Evolutionary conservation across 768 basidiomycete species (phyloP).

Genomic region (Serpula lacrymans): DNA sequence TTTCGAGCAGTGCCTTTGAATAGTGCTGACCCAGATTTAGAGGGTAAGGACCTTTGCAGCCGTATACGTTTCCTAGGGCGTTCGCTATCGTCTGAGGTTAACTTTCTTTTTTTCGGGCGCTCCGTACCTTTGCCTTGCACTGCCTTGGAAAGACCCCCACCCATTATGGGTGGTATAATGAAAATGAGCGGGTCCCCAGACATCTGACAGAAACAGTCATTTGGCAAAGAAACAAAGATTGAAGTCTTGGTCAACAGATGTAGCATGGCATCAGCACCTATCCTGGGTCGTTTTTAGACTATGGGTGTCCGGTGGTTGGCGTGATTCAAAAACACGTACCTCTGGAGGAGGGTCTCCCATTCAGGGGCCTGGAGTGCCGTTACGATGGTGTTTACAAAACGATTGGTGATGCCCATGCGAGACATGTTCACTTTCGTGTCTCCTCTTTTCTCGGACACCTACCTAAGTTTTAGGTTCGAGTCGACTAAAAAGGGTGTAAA

Average conservation of each 20-base stretch:
- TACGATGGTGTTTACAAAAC: constrained; percentile 72
- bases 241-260: constrained; percentile 75
- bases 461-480: not conserved
- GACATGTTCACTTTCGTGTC: constrained; percentile 36
- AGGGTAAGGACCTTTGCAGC: constrained; percentile 4
- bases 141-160: constrained; percentile 12
- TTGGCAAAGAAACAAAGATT: constrained; percentile 74
- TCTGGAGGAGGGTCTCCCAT: constrained; percentile 62
- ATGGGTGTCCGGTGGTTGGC: not conserved
- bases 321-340: constrained; percentile 37
- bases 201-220: constrained; percentile 82
- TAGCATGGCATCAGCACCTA: constrained; percentile 73
- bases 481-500: not conserved
- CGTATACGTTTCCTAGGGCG: constrained; percentile 27
- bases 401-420: constrained; percentile 49
- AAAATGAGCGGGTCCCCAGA: constrained; percentile 68
- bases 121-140: no score
- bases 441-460: constrained; percentile 30
- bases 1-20: constrained; percentile 7
- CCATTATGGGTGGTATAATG: constrained; percentile 22
- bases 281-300: constrained; percentile 38
- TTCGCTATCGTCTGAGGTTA: constrained; percentile 7
- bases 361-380: constrained; percentile 60
- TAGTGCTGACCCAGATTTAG: constrained; percentile 2
- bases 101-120: constrained; percentile 18